Base-by-base conservation (phyloP, 2,329 filamentous ascomycete genomes). In the Xylariaceae sp. region DNA sequence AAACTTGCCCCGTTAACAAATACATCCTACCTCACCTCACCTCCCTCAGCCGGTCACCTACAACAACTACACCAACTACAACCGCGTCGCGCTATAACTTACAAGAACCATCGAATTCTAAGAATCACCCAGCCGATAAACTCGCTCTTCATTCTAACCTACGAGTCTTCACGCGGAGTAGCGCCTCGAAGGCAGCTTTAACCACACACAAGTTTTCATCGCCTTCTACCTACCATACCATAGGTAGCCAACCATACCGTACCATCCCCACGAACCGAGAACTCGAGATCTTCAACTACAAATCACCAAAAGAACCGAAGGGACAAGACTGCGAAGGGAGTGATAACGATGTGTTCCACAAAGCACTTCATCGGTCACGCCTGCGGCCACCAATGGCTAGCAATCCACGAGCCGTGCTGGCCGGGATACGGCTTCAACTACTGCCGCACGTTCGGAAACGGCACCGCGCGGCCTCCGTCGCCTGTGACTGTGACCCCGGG, bases 321-420 rank as follows among this genome's bases (percentile, higher is more conserved):
- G 19, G 12, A 12, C 39, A 43, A 42, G 12, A 45, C 11, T 5
- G 5, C 7, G 8, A 3, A 12, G 9, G n/a, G 29, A 32, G 37
- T 19, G 11, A 42, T 27, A 27, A 11, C 34, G 46, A 81, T 81
- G 79, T 81, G 79, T 65, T 60, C 63, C 19, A 71, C 75, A n/a
- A 73, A 69, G 30, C 75, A 76, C 66, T 79, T 74, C 67, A 70
- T 71, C 55, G 75, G 79, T 66, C 74, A 73, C 48, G 62, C 60
- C 55, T 83, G 80, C 73, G 69, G 70, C 8, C 80, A 81, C 71
- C 73, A 71, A 61, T 83, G 80, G 80, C 72, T 77, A 42, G 64
- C 73, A 56, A 72, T 83, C 62, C 67, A 66, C 3, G 58, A 68
- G 44, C 73, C 76, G 4, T 83, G 80, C 69, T 71, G 63, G 3